phyloP scores from a whole-genome alignment of 2,329 filamentous ascomycete species.

The Aspergillus intermedius region DNA sequence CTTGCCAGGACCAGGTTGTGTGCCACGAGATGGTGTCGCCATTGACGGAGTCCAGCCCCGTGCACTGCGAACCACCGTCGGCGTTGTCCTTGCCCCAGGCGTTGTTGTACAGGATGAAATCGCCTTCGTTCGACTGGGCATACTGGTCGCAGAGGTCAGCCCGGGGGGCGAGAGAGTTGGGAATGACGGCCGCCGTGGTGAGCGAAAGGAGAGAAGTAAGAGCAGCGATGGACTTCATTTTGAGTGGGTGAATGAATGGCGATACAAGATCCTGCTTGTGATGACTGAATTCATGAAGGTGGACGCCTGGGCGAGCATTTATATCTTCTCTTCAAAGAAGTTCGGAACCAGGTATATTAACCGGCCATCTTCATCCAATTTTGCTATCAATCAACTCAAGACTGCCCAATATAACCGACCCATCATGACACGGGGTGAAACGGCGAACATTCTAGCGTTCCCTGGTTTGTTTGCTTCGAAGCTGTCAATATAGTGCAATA shows the following conservation, averaged over 20 bases:
- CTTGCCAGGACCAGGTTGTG: conserved; percentile 41
- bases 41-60: conserved; percentile 32
- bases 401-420: not conserved
- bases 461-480: too few species aligned
- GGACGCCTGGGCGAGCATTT: not conserved
- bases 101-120: conserved; percentile 49
- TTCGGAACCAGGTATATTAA: not conserved
- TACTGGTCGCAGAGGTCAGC: conserved; percentile 38
- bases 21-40: conserved; percentile 37
- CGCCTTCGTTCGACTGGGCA: conserved; percentile 30
- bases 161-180: conserved; percentile 19
- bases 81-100: conserved; percentile 43
- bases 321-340: not conserved
- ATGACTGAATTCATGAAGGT: not conserved
- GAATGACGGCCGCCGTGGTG: conserved; percentile 18
- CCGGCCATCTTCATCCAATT: not conserved
- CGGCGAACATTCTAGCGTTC: too few species aligned
- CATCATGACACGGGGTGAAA: too few species aligned
- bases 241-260: conserved; percentile 6
- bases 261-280: conserved; percentile 1
- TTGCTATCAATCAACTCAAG: not conserved
- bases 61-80: conserved; percentile 38
- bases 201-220: conserved; percentile 17
- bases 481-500: too few species aligned
- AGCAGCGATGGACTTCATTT: conserved; percentile 23